Conservation (phyloP, 768 basidiomycete species). For the Tulasnella sp. region DNA sequence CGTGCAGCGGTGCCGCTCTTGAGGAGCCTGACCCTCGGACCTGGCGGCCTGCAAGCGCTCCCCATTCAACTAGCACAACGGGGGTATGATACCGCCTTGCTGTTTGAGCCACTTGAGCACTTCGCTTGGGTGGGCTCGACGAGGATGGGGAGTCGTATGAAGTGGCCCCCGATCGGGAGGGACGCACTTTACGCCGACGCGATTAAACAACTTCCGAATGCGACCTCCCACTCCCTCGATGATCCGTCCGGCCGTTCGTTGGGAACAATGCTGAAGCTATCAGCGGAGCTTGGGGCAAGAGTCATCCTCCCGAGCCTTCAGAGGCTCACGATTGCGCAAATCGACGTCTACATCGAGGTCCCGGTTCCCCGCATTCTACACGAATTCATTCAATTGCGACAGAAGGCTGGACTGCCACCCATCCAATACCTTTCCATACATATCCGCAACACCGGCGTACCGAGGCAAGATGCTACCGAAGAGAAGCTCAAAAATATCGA, state of each 20-base stretch:
- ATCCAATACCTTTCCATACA: background rate
- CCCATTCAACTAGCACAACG: background rate
- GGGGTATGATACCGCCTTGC: background rate
- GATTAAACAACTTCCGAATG: background rate
- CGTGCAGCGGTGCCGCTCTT: background rate
- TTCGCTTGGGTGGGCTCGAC: background rate
- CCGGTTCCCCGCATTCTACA: background rate
- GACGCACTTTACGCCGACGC: background rate
- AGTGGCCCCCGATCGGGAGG: background rate
- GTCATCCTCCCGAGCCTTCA: background rate
- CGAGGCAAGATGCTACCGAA: background rate
- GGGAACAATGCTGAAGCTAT: background rate
- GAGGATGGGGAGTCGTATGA: background rate
- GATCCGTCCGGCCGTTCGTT: background rate
- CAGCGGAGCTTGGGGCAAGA: background rate
- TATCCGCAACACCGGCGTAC: background rate
- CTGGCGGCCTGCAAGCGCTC: background rate
- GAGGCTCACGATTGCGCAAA: background rate
- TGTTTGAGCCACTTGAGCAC: background rate
- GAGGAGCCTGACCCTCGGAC: background rate
- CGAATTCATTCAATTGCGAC: background rate
- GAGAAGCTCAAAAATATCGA: background rate
- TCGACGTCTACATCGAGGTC: background rate
- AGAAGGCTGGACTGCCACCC: background rate
- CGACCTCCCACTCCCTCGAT: background rate